These are phyloP conservation scores for Lepraria neglecta DNA, from an alignment of 495 filamentous ascomycete species.

Conservation along the genomic window DNA sequence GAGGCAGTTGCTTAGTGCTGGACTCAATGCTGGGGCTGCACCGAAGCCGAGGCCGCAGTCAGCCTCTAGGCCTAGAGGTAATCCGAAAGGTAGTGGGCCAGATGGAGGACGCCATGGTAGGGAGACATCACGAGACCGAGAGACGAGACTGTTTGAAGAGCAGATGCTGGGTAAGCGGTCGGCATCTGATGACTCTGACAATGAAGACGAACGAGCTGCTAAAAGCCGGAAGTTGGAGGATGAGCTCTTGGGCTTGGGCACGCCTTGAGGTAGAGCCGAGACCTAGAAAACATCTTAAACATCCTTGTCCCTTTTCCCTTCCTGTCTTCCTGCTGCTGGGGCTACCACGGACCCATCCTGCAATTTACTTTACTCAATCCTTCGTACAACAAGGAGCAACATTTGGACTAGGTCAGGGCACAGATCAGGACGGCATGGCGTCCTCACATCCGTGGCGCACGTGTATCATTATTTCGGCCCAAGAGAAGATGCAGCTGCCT, in stretches of 20 bases:
- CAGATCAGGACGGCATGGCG: conserved; percentile 22
- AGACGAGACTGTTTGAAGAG: conserved; percentile 80
- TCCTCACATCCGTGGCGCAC: conserved; percentile 16
- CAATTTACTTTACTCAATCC: background rate
- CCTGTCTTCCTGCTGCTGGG: too few species aligned
- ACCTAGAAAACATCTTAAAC: background rate
- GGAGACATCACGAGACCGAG: conserved; percentile 51
- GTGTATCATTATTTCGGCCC: conserved; percentile 22
- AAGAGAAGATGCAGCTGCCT: conserved; percentile 20
- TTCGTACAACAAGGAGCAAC: background rate
- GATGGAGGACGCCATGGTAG: conserved; percentile 31
- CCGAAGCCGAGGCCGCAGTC: conserved; percentile 49
- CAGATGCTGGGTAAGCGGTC: conserved; percentile 40
- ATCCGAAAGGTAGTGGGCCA: background rate
- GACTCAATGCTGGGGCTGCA: conserved; percentile 63
- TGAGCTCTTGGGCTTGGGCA: conserved; percentile 50
- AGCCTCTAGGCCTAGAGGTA: background rate
- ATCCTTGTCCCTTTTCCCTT: too few species aligned
- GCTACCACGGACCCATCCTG: too few species aligned
- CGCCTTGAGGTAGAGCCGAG: conserved; percentile 1
- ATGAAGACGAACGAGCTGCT: conserved; percentile 58
- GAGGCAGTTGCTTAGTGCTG: conserved; percentile 78
- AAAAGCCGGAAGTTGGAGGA: conserved; percentile 68
- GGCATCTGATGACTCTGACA: conserved; percentile 11
- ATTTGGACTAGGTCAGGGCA: too few species aligned